Evolutionary conservation across 257 asterid genomes (phyloP).

Genomic region (Coffea eugenioides): DNA sequence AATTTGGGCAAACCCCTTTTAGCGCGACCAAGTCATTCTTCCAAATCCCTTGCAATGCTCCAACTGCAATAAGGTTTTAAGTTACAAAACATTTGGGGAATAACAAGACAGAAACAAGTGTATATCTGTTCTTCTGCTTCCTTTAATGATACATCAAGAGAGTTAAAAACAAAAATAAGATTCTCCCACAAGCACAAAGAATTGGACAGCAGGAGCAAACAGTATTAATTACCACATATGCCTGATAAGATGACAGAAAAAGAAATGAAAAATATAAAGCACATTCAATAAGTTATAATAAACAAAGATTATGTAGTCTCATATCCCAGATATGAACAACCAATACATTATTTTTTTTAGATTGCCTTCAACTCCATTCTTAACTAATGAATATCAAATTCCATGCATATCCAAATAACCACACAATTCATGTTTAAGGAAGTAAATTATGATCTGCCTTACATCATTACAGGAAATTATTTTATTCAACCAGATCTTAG

Average conservation of each 20-base stretch:
- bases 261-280: neutral
- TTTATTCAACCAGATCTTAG: neutral
- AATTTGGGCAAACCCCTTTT: slow-evolving; percentile 92
- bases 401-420: too few species aligned
- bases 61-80: slow-evolving; percentile 50
- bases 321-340: neutral
- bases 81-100: slow-evolving; percentile 21
- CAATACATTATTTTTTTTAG: neutral
- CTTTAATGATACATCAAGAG: neutral
- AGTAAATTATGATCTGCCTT: neutral
- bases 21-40: slow-evolving; percentile 84
- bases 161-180: neutral
- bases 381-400: too few species aligned
- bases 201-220: neutral
- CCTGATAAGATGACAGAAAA: neutral
- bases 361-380: neutral
- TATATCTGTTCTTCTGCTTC: neutral
- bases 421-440: neutral
- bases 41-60: slow-evolving; percentile 89
- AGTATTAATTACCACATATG: neutral
- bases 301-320: neutral
- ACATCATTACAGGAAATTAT: neutral
- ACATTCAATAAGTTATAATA: neutral
- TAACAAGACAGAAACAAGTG: neutral
- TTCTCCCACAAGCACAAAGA: neutral